A percentile compares a stretch with the other conserved stretches of the same genome.
Evolutionary conservation across 148 eudicot species (phyloP).

Genomic region (Vaccinium darrowii): DNA sequence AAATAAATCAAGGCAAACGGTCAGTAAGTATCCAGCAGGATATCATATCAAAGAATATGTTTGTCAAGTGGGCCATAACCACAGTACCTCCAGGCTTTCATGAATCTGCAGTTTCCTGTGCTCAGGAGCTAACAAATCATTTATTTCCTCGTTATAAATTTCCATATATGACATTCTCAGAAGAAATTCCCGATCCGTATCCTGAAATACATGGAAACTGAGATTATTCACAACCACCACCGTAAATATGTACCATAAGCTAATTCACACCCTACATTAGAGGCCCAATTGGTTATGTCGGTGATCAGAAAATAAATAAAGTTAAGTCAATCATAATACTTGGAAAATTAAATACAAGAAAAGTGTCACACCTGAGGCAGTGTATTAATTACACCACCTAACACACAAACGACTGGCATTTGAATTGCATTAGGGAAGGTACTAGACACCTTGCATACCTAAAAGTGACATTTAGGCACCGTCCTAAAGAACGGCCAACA

Average conservation of each 20-base stretch:
- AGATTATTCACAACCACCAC: background rate
- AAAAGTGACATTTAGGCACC: background rate
- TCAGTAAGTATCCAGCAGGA: conserved; percentile 1
- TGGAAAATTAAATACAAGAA: conserved; percentile 1
- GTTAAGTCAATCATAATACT: background rate
- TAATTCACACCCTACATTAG: background rate
- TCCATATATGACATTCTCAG: conserved; percentile 96
- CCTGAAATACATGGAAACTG: conserved; percentile 37
- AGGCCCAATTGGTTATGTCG: background rate
- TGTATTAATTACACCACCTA: background rate
- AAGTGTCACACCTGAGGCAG: background rate
- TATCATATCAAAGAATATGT: background rate
- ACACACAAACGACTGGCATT: conserved; percentile 6
- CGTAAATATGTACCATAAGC: background rate
- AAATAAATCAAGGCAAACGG: conserved; percentile 8
- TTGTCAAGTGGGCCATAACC: background rate
- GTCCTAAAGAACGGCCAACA: background rate
- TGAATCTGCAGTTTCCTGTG: conserved; percentile 88
- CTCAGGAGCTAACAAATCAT: conserved; percentile 92
- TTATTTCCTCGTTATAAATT: conserved; percentile 93
- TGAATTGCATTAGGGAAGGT: background rate
- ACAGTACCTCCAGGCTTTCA: conserved; percentile 80
- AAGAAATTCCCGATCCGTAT: conserved; percentile 78
- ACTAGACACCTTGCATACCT: background rate
- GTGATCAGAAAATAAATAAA: conserved; percentile 1